Evolutionary conservation across 1,139 yeast species (phyloP), one percentile per base, ranked within the genome.

Genomic region (Tardiomyces digboiensis): DNA sequence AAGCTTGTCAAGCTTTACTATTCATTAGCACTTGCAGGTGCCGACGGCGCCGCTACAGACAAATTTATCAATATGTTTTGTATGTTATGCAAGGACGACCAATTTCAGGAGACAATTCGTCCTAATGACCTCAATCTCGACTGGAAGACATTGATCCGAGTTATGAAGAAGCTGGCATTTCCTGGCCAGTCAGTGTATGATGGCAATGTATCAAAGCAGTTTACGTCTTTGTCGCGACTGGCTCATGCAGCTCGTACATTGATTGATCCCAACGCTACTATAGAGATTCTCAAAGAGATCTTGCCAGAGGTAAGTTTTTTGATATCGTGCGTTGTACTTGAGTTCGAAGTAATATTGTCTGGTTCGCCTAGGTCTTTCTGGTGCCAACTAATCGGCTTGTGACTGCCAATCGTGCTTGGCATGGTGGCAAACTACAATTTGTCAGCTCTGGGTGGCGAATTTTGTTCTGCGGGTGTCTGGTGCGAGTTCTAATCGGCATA

Each of bases 1-100:
- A 69, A 76, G 2, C 71, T 91, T 43, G 80, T 88, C 1, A 70
- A 72, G 46, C 84, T 87, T 1, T 89, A 80, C 57, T 89, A 79
- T 58, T 76, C 86, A 13, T 69, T 91, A 29, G 74, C 88, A 38
- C 66, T 88, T 29, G 76, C 84, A 1, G 77, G 91, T 39, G 91
- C 94, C 7, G 96, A 88, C 55, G 74, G 74, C 38, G 61, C 82
- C 26, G 76, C 80, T 46, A 62, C 82, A 44, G 75, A 72, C 41
- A 70, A 80, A 44, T 85, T 82, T 59, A 76, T 78, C n/a, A 76
- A 74, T 43, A 73, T 83, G 51, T 81, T 87, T 50, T 76, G 75
- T 46, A 58, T 71, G 12, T 68, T 91, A 43, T 56, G 61, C 48
- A 55, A 58, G 18, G 60, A 61, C 44, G 58, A 54, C 23, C 45